Evolutionary conservation across 345 rosid species (phyloP).

Genomic region (Aquilaria sinensis): DNA sequence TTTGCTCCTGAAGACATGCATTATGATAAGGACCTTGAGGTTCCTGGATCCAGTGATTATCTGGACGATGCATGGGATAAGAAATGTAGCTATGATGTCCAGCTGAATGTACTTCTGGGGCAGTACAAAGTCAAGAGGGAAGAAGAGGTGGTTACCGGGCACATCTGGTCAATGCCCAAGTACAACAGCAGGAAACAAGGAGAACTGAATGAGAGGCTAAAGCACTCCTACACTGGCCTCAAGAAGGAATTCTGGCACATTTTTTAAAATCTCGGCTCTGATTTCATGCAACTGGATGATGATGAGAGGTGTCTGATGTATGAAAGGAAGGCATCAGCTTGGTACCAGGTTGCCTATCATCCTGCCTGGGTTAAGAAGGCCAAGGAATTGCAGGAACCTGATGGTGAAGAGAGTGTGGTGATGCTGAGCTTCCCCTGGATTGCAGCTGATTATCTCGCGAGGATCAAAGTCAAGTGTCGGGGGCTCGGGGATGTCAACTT

Average conservation of each 20-base stretch:
- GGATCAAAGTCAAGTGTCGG: slow-evolving; percentile 49
- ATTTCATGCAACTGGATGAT: slow-evolving; percentile 41
- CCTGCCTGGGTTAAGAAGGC: slow-evolving; percentile 64
- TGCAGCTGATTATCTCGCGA: slow-evolving; percentile 80
- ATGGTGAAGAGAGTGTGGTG: slow-evolving; percentile 21
- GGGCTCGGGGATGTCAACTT: slow-evolving; percentile 30
- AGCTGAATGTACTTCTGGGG: slow-evolving; percentile 61
- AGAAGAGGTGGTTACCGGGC: slow-evolving; percentile 93
- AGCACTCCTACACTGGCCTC: slow-evolving; percentile 57
- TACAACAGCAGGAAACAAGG: slow-evolving; percentile 63
- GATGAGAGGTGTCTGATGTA: slow-evolving; percentile 48
- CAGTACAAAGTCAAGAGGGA: slow-evolving; percentile 81
- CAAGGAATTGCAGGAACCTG: slow-evolving; percentile 37
- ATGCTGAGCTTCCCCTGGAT: slow-evolving; percentile 91
- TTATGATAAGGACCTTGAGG: slow-evolving; percentile 58
- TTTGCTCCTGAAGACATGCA: slow-evolving; percentile 37
- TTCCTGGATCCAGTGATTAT: slow-evolving; percentile 49
- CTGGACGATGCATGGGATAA: slow-evolving; percentile 69
- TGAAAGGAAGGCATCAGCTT: slow-evolving; percentile 86
- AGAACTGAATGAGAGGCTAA: slow-evolving; percentile 67
- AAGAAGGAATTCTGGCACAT: slow-evolving; percentile 69
- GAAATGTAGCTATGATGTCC: slow-evolving; percentile 73
- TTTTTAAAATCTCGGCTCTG: slow-evolving; percentile 44
- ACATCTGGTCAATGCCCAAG: slow-evolving; percentile 91
- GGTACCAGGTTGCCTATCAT: slow-evolving; percentile 87